phyloP scores from a whole-genome alignment of 2,329 filamentous ascomycete genomes.

The Pyrenophora seminiperda region DNA sequence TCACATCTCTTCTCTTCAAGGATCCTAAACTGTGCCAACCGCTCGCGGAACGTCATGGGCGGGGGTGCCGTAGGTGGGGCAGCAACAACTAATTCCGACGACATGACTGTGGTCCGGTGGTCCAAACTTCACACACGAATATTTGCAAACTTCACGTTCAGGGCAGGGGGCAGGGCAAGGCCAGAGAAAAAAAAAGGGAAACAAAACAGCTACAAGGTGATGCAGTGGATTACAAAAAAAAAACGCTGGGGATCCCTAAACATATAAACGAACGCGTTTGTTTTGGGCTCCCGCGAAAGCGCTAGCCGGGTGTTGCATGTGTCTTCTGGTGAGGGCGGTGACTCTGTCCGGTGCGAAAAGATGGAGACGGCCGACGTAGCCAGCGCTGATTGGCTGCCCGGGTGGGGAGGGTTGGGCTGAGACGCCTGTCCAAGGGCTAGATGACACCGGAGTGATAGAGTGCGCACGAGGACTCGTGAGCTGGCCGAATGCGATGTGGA shows the following conservation, averaged over 20 bases:
- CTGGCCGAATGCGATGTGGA: constrained; percentile 27
- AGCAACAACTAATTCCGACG: constrained; percentile 17
- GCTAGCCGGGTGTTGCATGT: constrained; percentile 40
- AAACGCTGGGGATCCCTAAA: constrained; percentile 32
- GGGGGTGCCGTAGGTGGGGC: constrained; percentile 15
- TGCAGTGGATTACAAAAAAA: background rate
- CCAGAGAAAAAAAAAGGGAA: too few relatives aligned
- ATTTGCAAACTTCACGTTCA: constrained; percentile 4
- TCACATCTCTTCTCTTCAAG: constrained; percentile 46
- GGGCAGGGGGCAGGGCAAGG: too few relatives aligned
- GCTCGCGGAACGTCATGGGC: constrained; percentile 39
- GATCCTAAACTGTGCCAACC: constrained; percentile 45
- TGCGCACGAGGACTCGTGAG: constrained; percentile 23
- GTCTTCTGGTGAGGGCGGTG: constrained; percentile 38
- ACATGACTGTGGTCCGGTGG: constrained; percentile 17
- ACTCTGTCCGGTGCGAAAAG: constrained; percentile 28
- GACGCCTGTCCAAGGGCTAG: constrained; percentile 34
- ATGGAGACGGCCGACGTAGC: constrained; percentile 45
- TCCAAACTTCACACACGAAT: too few relatives aligned
- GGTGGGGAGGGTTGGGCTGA: constrained; percentile 34
- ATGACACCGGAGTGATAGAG: constrained; percentile 34
- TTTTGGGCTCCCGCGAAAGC: constrained; percentile 36
- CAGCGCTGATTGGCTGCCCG: constrained; percentile 36
- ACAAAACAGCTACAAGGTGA: constrained; percentile 3
- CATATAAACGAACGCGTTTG: constrained; percentile 36